phyloP scores from a whole-genome alignment of 2,329 filamentous ascomycete genomes.

The Fusarium tjaetaba region DNA sequence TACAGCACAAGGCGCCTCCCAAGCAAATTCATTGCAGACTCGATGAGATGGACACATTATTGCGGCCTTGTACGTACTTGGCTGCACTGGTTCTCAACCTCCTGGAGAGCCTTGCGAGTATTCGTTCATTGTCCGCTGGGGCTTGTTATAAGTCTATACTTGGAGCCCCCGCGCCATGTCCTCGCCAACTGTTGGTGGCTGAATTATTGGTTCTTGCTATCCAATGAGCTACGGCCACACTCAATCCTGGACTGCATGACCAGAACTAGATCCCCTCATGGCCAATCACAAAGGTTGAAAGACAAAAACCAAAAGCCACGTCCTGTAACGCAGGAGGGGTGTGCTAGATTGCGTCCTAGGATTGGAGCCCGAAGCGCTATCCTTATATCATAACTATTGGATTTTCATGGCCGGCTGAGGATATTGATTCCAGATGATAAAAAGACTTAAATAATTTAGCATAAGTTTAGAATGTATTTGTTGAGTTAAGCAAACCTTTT shows the following conservation, averaged over 20 bases:
- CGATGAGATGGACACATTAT: rapidly evolving
- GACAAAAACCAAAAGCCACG: neutral
- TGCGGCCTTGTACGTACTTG: neutral
- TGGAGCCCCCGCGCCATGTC: neutral
- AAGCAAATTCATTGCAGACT: neutral
- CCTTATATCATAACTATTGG: no score
- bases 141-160: no score
- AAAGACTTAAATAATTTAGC: no score
- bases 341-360: neutral
- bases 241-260: neutral
- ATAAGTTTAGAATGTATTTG: no score
- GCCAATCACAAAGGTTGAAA: neutral
- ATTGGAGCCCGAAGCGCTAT: no score
- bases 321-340: neutral
- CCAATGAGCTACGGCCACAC: neutral
- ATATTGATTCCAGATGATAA: no score
- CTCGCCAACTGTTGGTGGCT: neutral
- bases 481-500: no score
- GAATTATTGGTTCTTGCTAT: no score
- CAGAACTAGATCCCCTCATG: neutral
- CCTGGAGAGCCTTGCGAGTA: neutral
- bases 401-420: no score
- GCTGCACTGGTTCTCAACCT: neutral
- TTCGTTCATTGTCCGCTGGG: no score
- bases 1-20: neutral